Evolutionary conservation across 805 yeast genomes (phyloP).

Genomic region (Cyberlindnera samutprakarnensis): DNA sequence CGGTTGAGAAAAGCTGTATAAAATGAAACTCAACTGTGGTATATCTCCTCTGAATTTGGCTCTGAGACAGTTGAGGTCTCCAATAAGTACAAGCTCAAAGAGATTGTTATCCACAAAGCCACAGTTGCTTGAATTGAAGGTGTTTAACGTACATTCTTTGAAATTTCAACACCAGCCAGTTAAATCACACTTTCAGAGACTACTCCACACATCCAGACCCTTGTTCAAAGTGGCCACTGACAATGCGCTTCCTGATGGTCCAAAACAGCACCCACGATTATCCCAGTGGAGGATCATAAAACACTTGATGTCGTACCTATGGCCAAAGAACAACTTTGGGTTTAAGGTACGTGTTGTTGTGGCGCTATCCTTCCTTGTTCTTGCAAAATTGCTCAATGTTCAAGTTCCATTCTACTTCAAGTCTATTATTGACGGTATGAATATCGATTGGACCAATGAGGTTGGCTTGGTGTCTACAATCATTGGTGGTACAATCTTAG

Average conservation of each 20-base stretch:
- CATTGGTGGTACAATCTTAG: slow-evolving; percentile 63
- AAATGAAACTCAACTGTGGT: no score
- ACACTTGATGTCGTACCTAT: slow-evolving; percentile 60
- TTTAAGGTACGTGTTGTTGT: slow-evolving; percentile 67
- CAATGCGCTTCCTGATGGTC: slow-evolving; percentile 6
- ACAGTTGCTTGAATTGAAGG: no score
- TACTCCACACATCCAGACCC: neutral
- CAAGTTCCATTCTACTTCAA: slow-evolving; percentile 96
- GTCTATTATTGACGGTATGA: slow-evolving; percentile 84
- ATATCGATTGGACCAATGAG: slow-evolving; percentile 70
- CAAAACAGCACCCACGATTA: slow-evolving; percentile 17
- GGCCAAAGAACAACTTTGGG: slow-evolving; percentile 70
- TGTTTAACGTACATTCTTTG: no score
- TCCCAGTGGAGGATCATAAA: slow-evolving; percentile 46
- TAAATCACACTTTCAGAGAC: no score
- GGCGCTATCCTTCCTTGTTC: slow-evolving; percentile 67
- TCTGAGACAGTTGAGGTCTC: no score
- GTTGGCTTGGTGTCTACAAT: slow-evolving; percentile 58
- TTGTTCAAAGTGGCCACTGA: slow-evolving; percentile 1
- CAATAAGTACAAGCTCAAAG: no score
- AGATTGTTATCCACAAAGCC: no score
- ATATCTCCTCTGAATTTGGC: no score
- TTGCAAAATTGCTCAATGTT: slow-evolving; percentile 81
- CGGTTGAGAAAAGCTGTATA: no score
- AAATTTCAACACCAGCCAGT: no score